Base-by-base conservation (phyloP, 176 grass and related monocot species). In the Aechmea fasciata region DNA sequence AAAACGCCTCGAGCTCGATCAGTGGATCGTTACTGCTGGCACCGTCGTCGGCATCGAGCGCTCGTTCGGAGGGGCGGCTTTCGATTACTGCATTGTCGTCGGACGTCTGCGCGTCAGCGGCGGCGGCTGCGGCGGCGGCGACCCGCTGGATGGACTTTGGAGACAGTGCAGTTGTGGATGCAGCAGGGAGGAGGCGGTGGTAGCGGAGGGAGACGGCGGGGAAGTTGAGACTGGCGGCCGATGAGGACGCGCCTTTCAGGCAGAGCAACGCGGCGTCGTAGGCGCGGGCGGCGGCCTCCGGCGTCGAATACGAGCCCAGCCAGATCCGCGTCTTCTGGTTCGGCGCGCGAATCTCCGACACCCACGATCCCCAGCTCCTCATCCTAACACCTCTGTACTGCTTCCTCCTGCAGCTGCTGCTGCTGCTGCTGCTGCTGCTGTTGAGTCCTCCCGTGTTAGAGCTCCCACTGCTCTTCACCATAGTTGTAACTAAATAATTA, bases 301-400 rank as follows among this genome's bases (percentile, higher is more conserved):
- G 73, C 23, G 88, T 91, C 62, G 91, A 88, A 73, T 96, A 85
- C 50, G 91, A 96, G 0, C 91, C 91, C 2, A 96, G 83, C 91
- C 91, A 96, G 57, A 96, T 96, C 85, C 91, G 48, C 14, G 85
- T 88, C 82, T 96, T 96, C 78, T 91, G 91, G 11, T 75, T 78
- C 4, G 91, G 91, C 23, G 88, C 88, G 13, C 88, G 70, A 57
- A 96, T 85, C 88, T 96, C 91, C 26, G 91, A 96, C 55, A 96
- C 91, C 91, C 91, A 96, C 10, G 91, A 91, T 0, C 91, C 91
- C 91, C 91, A 96, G 74, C 87, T 96, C 76, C 91, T 65, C 91
- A 96, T 96, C 57, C 91, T 57, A 57, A 96, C 91, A 11, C 91
- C 91, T 86, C 91, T 96, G 85, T 91, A 96, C 67, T 80, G 71